phyloP scores from a whole-genome alignment of 2,329 filamentous ascomycete species.

The Colletotrichum gigasporum region DNA sequence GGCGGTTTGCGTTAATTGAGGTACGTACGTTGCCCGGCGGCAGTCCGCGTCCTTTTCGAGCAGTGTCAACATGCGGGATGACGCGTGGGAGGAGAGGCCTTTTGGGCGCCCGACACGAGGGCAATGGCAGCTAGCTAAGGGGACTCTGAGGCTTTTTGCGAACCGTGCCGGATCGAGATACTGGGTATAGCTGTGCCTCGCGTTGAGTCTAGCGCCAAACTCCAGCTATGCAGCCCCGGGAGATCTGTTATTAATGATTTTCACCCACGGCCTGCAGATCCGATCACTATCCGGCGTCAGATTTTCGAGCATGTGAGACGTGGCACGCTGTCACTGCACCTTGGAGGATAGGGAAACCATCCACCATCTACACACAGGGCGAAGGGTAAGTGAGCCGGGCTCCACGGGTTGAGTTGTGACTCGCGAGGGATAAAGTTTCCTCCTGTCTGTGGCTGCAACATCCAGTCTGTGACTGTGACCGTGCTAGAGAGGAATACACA shows the following conservation, averaged over 20 bases:
- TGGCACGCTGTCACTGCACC: slow-evolving; percentile 5
- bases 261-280: slow-evolving; percentile 13
- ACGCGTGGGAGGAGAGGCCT: background rate
- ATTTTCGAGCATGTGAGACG: slow-evolving; percentile 27
- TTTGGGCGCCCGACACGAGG: slow-evolving; percentile 18
- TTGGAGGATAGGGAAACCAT: background rate
- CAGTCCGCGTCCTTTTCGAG: background rate
- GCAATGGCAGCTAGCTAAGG: slow-evolving; percentile 17
- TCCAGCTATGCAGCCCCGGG: slow-evolving; percentile 4
- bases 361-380: background rate
- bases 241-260: slow-evolving; percentile 4
- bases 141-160: background rate
- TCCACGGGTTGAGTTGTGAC: background rate
- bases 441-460: background rate
- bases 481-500: background rate
- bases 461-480: background rate
- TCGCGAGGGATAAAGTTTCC: background rate
- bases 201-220: slow-evolving; percentile 24
- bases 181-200: slow-evolving; percentile 10
- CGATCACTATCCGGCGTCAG: background rate
- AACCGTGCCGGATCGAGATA: slow-evolving; percentile 9
- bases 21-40: background rate
- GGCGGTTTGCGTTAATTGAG: slow-evolving; percentile 21
- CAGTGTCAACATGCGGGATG: background rate
- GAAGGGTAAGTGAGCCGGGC: background rate